A percentile compares a stretch with the other conserved stretches of the same genome.
phyloP scores from a whole-genome alignment of 441 rosid species.

The Adansonia grandidieri region DNA sequence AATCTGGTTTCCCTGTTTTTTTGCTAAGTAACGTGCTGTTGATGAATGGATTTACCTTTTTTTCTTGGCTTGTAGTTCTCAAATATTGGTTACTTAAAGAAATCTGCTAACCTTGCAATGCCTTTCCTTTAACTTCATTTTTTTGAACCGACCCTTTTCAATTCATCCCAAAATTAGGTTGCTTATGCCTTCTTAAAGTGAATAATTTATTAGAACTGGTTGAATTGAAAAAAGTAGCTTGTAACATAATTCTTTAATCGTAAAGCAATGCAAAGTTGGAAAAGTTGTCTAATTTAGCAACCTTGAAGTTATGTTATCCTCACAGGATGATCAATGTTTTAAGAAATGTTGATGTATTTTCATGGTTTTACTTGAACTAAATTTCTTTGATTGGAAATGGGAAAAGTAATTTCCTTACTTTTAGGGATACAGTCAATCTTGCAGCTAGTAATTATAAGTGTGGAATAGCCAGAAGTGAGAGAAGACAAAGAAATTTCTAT shows the following conservation, averaged over 20 bases:
- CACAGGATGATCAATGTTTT: neutral
- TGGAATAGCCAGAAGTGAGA: neutral
- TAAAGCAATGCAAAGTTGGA: constrained; percentile 10
- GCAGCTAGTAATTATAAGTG: constrained; percentile 1
- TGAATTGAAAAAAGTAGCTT: constrained; percentile 18
- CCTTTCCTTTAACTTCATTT: constrained; percentile 22
- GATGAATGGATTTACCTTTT: neutral
- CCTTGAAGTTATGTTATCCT: neutral
- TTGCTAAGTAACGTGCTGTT: neutral
- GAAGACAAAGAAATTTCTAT: neutral
- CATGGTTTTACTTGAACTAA: neutral
- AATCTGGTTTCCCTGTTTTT: neutral
- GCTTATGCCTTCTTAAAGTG: neutral
- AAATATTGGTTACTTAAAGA: constrained; percentile 13
- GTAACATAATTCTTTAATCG: constrained; percentile 8
- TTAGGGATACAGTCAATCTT: neutral
- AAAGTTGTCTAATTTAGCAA: neutral
- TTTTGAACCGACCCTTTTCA: neutral
- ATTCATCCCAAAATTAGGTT: constrained; percentile 3
- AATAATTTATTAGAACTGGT: constrained; percentile 3
- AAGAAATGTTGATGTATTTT: neutral
- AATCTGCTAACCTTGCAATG: constrained; percentile 20
- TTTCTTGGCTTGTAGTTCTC: constrained; percentile 11
- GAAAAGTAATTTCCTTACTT: neutral
- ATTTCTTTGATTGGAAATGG: neutral